Evolutionary conservation across 352 stramenopile species (phyloP), one percentile per base, ranked within the genome.

Genomic region (Phytopythium montanum): DNA sequence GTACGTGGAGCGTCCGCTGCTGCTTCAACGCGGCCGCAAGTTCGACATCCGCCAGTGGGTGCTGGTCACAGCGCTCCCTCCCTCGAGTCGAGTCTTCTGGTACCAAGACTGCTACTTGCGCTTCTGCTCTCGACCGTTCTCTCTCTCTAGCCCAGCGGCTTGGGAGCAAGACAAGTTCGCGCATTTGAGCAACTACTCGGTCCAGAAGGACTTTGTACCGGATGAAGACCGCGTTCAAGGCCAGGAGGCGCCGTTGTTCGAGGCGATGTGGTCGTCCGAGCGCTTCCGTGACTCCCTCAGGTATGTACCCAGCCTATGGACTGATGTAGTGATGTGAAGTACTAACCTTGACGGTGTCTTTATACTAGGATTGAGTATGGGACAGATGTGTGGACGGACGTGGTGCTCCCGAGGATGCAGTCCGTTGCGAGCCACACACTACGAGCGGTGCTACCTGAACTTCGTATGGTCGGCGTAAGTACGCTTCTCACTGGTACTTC

Each of bases 31-130:
- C 31, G 69, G 66, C 0, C 74, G 72, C 48, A 96, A 95, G 62
- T 95, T 96, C 66, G 88, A 96, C 61, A 78, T 95, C 48, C 77
- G 86, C 6, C 88, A 95, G 66, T 96, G 88, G 87, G 79, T 94
- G 23, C 63, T 96, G 12, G 65, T 96, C 61, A 87, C 79, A 9
- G 76, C 69, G 10, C 65, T 88, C 13, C 57, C 76, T 29, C 85
- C 87, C 8, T 48, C 66, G 16, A 57, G 88, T 21, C 61, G 61
- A 0, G 72, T 70, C 25, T 94, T 81, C 29, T 94, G 84, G 84
- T 87, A 90, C 42, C 50, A 67, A 23, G 50, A 72, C 51, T 87
- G 82, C 61, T 96, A 96, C 58, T 49, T 93, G 33, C 84, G 87
- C 0, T 95, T 95, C 63, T 90, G 82, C 44, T 72, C 76, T 18